phyloP scores from a whole-genome alignment of 2,329 filamentous ascomycete species.

The Clonostachys rosea region DNA sequence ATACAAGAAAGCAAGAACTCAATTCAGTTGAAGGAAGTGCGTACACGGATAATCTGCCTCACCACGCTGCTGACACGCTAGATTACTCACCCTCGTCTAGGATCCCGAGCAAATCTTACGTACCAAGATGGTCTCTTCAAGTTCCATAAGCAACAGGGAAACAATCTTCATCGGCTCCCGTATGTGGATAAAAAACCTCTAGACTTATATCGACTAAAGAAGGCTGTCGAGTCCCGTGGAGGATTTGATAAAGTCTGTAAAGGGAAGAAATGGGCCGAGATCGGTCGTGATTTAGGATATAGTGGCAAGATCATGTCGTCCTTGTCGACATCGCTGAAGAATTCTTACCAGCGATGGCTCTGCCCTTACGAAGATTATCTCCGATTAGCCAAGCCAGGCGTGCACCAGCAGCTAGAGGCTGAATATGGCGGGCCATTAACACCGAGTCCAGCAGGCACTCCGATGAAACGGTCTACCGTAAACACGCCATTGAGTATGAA shows the following conservation, averaged over 20 bases:
- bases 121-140: slow-evolving; percentile 94
- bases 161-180: slow-evolving; percentile 86
- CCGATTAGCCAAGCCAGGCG: slow-evolving; percentile 82
- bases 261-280: slow-evolving; percentile 98
- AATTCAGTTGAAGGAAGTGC: slow-evolving; percentile 98
- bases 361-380: slow-evolving; percentile 96
- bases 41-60: slow-evolving; percentile 19
- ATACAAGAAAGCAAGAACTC: slow-evolving; percentile 90
- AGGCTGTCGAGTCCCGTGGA: slow-evolving; percentile 89
- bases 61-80: too few relatives aligned
- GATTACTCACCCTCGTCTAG: slow-evolving; percentile 34
- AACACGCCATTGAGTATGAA: slow-evolving; percentile 54
- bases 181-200: slow-evolving; percentile 97
- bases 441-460: slow-evolving; percentile 64
- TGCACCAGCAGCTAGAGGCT: slow-evolving; percentile 91
- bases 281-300: slow-evolving; percentile 92
- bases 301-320: slow-evolving; percentile 99
- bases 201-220: slow-evolving; percentile 93
- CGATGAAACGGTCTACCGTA: slow-evolving; percentile 61
- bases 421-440: slow-evolving; percentile 92
- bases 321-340: slow-evolving; percentile 93
- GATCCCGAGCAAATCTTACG: slow-evolving; percentile 90
- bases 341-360: slow-evolving; percentile 96
- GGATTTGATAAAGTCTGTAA: slow-evolving; percentile 98
- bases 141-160: slow-evolving; percentile 95